Base-by-base conservation (phyloP, 768 basidiomycete species). In the Amanita fuliginea region DNA sequence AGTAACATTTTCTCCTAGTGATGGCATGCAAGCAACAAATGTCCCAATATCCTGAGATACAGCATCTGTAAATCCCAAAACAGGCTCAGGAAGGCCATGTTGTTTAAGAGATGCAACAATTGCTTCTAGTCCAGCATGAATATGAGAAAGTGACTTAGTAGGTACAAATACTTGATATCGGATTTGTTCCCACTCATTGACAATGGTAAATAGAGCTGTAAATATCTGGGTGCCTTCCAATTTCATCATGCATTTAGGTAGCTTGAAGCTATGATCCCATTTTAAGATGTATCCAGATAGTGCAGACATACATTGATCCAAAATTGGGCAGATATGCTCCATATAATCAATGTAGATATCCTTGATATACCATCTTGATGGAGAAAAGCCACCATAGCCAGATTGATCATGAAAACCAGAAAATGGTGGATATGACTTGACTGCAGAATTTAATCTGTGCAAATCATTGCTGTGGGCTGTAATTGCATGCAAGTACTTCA, bases 111-210 rank as follows among this genome's bases (percentile, higher is more conserved):
- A 41, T 41, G 21, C 10, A 11, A 54, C 47, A 18, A 56, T 54
- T n/a, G 19, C 54, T 18, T 53, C 52, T 22, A 57, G 26, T 9
- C 45, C 39, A 34, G 44, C 6, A 6, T 16, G 24, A 14, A 57
- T 30, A 35, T 57, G 56, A n/a, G 44, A 26, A 21, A 55, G 50
- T n/a, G 46, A 19, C 34, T 55, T 55, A 3, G 56, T 57, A 16
- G 56, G 56, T 14, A 49, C 39, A 40, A 40, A 40, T 40, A 18
- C 39, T 40, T 40, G 39, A 40, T 40, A 40, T 40, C 16, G 18
- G 16, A 57, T 54, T 39, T 55, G 54, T n/a, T 57, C 54, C 45
- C 32, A 51, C 21, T 55, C 54, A 55, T 57, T 57, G 3, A 53
- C 24, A 4, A 55, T 11, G 10, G 56, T 57, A 30, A 55, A 57